Evolutionary conservation across 257 asterid species (phyloP).

Genomic region (Primulina huaijiensis): DNA sequence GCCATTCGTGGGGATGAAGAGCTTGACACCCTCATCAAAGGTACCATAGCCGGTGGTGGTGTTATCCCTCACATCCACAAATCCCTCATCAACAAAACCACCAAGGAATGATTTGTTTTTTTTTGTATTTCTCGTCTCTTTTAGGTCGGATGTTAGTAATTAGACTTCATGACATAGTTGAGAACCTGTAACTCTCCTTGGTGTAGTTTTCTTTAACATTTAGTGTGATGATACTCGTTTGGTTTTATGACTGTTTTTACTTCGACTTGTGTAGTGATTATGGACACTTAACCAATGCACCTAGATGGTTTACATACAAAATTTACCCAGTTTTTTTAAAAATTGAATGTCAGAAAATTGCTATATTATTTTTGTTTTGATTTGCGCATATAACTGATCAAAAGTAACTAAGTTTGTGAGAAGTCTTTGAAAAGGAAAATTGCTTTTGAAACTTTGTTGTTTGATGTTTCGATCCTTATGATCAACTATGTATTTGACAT

Average conservation of each 20-base stretch:
- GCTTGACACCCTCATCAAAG: conserved; percentile 92
- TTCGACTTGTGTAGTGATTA: background rate
- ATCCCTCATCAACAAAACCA: conserved; percentile 96
- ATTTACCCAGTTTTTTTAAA: no score
- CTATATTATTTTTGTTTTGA: no score
- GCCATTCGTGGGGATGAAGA: conserved; percentile 98
- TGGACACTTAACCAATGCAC: background rate
- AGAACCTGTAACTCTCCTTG: conserved; percentile 15
- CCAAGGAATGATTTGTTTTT: conserved; percentile 59
- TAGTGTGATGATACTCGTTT: background rate
- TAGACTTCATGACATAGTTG: conserved; percentile 20
- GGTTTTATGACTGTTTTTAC: background rate
- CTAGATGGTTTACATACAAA: no score
- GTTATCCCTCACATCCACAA: conserved; percentile 98
- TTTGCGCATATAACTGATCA: background rate
- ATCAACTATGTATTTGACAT: background rate
- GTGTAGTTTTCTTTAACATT: conserved; percentile 19
- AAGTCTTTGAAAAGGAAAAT: background rate
- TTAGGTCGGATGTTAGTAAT: conserved; percentile 26
- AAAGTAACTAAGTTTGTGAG: background rate
- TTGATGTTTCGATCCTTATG: background rate
- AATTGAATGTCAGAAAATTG: no score
- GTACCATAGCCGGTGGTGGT: conserved; percentile 97
- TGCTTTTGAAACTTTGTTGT: background rate
- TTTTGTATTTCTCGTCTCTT: conserved; percentile 16